These are phyloP conservation scores for Fusarium tanahbumbuense DNA, from an alignment of 2,329 filamentous ascomycete genomes.

Conservation along the genomic window DNA sequence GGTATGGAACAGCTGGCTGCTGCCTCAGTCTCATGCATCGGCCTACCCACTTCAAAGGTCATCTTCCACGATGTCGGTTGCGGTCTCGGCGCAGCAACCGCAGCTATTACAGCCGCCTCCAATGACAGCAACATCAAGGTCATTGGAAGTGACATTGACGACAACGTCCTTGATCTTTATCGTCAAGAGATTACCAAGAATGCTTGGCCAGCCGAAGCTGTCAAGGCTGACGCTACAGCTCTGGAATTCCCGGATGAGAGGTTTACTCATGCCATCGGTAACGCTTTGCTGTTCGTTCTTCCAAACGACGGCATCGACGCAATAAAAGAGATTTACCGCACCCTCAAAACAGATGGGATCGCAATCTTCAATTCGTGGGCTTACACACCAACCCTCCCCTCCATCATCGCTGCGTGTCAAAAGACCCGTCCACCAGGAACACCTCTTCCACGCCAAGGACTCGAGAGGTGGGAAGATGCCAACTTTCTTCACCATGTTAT, in stretches of 20 bases:
- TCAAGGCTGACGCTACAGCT: neutral
- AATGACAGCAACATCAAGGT: rapidly evolving
- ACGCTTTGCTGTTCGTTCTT: neutral
- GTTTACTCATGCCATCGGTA: constrained; percentile 2
- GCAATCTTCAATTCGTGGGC: constrained; percentile 16
- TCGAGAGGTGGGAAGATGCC: constrained; percentile 12
- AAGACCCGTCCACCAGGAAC: constrained; percentile 1
- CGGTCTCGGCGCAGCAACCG: constrained; percentile 6
- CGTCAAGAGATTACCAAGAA: neutral
- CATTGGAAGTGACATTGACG: constrained; percentile 7
- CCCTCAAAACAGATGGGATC: neutral
- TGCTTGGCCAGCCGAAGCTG: neutral
- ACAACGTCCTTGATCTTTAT: rapidly evolving
- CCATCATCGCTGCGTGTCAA: neutral
- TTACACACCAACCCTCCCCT: neutral
- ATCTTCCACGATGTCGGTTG: constrained; percentile 18
- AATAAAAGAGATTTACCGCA: neutral
- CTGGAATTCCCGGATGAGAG: neutral
- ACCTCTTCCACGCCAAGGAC: neutral
- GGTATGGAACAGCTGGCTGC: constrained; percentile 9
- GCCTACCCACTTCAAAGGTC: rapidly evolving
- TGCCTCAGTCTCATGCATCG: neutral
- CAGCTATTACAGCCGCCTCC: neutral
- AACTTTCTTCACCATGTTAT: rapidly evolving
- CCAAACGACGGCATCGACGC: neutral